Evolutionary conservation across 2,329 filamentous ascomycete genomes (phyloP).

Genomic region (Neonectria sp.): DNA sequence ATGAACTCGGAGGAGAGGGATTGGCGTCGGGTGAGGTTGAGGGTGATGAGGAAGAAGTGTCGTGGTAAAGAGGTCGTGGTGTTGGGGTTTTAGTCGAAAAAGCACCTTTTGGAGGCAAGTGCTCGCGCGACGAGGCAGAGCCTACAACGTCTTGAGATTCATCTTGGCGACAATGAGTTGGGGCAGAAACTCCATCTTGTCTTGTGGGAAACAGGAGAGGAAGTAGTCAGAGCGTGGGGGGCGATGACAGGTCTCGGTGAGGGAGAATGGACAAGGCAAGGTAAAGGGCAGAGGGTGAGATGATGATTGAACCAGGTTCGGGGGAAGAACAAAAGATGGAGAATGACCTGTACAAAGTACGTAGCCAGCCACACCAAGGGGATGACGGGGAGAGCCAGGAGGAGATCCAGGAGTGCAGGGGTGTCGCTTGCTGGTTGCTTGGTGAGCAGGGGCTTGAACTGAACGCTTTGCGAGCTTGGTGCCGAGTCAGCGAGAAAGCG

Average conservation of each 20-base stretch:
- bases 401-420: neutral
- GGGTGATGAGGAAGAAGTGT: slow-evolving; percentile 28
- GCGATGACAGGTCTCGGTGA: slow-evolving; percentile 44
- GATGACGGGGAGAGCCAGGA: slow-evolving; percentile 1
- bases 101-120: slow-evolving; percentile 37
- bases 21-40: slow-evolving; percentile 20
- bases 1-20: slow-evolving; percentile 28
- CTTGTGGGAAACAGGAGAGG: slow-evolving; percentile 39
- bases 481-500: slow-evolving; percentile 9
- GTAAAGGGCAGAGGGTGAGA: slow-evolving; percentile 26
- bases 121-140: slow-evolving; percentile 42
- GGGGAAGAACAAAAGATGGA: slow-evolving; percentile 25
- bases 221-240: slow-evolving; percentile 45
- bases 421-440: neutral
- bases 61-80: slow-evolving; percentile 15
- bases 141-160: slow-evolving; percentile 44
- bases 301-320: slow-evolving; percentile 36
- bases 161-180: slow-evolving; percentile 45
- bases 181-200: slow-evolving; percentile 44
- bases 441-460: neutral
- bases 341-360: slow-evolving; percentile 11
- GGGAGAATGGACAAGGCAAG: slow-evolving; percentile 42
- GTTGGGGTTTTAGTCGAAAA: slow-evolving; percentile 36
- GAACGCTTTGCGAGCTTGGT: slow-evolving; percentile 13
- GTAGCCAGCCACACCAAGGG: slow-evolving; percentile 17